Evolutionary conservation across 768 basidiomycete genomes (phyloP).

Genomic region (Phlebiopsis flavidoalba): DNA sequence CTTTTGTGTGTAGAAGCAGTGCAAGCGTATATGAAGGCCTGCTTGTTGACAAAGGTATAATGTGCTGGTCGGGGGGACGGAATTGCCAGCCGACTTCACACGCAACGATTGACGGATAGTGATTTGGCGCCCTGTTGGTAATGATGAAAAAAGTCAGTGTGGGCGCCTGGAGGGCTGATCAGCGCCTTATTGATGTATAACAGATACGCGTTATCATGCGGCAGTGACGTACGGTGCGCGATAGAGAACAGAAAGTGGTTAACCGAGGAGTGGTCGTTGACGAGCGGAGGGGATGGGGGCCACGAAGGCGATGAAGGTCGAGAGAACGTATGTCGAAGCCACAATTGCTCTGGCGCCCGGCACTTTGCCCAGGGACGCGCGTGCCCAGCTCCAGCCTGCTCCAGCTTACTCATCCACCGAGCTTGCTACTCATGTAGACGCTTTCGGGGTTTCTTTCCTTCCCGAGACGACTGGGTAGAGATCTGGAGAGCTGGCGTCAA

Average conservation of each 20-base stretch:
- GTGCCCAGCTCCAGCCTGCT: background rate
- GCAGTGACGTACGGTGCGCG: background rate
- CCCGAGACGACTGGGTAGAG: background rate
- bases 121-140: conserved; percentile 29
- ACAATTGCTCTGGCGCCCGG: conserved; percentile 15
- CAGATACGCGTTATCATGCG: background rate
- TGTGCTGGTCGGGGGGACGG: conserved; percentile 83
- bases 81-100: conserved; percentile 99
- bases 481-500: background rate
- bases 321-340: conserved; percentile 16
- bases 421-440: background rate
- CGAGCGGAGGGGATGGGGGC: conserved; percentile 25
- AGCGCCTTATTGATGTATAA: background rate
- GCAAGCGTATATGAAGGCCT: conserved; percentile 92
- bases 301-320: conserved; percentile 19
- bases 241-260: background rate
- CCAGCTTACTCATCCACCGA: background rate
- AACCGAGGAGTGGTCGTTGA: conserved; percentile 15
- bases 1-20: conserved; percentile 99
- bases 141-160: conserved; percentile 17
- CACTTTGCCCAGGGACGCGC: conserved; percentile 6
- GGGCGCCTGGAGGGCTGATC: background rate
- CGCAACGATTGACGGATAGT: conserved; percentile 82
- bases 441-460: background rate
- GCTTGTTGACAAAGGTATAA: conserved; percentile 98